Evolutionary conservation across 352 stramenopile species (phyloP), one percentile per base, ranked within the genome.

Genomic region (Plasmopara muralis): DNA sequence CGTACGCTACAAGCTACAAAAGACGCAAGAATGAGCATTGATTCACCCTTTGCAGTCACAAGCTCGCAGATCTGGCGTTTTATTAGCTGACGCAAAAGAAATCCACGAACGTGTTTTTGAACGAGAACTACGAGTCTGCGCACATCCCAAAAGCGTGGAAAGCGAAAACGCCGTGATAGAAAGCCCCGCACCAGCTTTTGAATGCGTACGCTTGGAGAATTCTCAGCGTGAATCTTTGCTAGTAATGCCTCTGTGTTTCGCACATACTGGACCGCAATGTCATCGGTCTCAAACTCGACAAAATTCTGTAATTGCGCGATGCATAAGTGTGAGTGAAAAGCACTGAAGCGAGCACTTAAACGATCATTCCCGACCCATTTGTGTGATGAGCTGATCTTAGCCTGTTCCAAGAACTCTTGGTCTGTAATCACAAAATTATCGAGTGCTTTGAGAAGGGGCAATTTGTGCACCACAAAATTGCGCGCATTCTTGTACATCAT

Each of bases 381-480:
- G 20, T 25, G 20, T 1, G 20, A 25, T 25, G 20, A 25, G 20
- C 3, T 25, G 3, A n/a, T n/a, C n/a, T 9, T 9, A 34, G 76
- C 59, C 13, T 81, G 60, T 25, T 74, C 64, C 33, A 87, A 71
- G 43, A 78, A 57, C 44, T 90, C 79, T 41, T 74, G 54, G 43
- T 91, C 81, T 0, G 77, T 85, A 15, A 80, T 67, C 14, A 87
- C 69, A 37, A 77, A 71, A 31, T 77, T 65, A 38, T 91, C 77
- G 13, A 89, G 63, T 1, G 74, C 77, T 34, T 78, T 68, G 8
- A 91, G 59, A 10, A 68, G 70, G 0, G 68, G 70, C 9, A 91
- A 58, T 39, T 83, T 81, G 60, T 87, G 87, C 30, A 89, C 64
- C n/a, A 91, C 41, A 43, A 86, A 85, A 16, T 60, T 64, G 9